Conservation (phyloP, 805 yeast species). For the Lipomyces chichibuensis region DNA sequence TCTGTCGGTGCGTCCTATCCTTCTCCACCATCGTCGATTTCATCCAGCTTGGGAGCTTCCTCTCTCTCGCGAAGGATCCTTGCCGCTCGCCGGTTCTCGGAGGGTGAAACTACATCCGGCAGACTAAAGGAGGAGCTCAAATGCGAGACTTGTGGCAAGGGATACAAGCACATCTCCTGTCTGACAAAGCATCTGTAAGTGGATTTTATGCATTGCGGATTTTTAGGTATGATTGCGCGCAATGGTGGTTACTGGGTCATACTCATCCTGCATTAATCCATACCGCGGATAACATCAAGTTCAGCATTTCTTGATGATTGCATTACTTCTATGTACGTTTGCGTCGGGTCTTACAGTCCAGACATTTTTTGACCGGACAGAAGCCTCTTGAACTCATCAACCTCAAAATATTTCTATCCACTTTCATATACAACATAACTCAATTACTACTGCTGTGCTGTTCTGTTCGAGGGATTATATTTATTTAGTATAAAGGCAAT, state of each 20-base stretch:
- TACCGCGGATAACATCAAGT: background rate
- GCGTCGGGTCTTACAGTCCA: background rate
- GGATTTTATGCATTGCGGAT: background rate
- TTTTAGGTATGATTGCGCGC: slow-evolving; percentile 2
- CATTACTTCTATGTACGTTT: background rate
- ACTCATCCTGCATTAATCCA: background rate
- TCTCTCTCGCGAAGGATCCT: slow-evolving; percentile 45
- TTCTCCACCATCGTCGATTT: slow-evolving; percentile 26
- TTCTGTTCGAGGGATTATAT: background rate
- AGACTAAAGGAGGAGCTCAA: slow-evolving; percentile 79
- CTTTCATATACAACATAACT: background rate
- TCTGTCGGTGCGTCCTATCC: slow-evolving; percentile 18
- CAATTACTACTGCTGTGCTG: background rate
- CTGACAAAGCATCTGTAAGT: slow-evolving; percentile 36
- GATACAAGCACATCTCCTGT: slow-evolving; percentile 71
- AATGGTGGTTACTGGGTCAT: background rate
- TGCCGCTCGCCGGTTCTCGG: slow-evolving; percentile 80
- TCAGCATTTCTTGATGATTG: background rate
- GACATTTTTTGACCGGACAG: background rate
- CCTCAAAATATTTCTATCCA: background rate
- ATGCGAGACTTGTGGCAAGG: slow-evolving; percentile 91
- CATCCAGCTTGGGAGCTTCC: slow-evolving; percentile 27
- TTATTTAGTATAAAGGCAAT: background rate
- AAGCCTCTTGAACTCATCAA: background rate
- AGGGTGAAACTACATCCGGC: slow-evolving; percentile 72